A percentile compares a stretch with the other conserved stretches of the same genome.
phyloP scores from a whole-genome alignment of 2,329 filamentous ascomycete genomes.

The Arthrobotrys conoides region DNA sequence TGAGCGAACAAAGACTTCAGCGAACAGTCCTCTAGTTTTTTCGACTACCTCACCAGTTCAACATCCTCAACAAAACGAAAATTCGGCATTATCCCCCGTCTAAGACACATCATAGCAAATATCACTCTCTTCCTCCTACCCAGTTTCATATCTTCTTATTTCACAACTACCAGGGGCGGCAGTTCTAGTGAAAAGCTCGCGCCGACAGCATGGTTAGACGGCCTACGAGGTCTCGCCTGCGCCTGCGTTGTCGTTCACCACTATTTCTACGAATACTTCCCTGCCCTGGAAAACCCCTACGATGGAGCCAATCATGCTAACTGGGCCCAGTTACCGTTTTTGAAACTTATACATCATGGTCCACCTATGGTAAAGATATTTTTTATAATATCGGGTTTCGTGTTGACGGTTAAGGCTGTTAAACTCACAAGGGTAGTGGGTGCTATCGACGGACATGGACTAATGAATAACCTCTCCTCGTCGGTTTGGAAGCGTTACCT shows the following conservation, averaged over 20 bases:
- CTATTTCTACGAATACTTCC: conserved; percentile 17
- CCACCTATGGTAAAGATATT: conserved; percentile 50
- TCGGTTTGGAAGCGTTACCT: conserved; percentile 47
- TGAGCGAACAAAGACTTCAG: background rate
- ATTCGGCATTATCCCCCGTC: conserved; percentile 29
- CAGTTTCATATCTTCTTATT: conserved; percentile 66
- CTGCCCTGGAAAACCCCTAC: conserved; percentile 5
- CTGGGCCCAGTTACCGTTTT: conserved; percentile 24
- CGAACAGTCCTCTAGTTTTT: conserved; percentile 3
- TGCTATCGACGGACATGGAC: conserved; percentile 3
- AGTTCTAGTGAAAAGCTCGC: conserved; percentile 12
- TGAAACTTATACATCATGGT: conserved; percentile 41
- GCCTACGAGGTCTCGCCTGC: conserved; percentile 38
- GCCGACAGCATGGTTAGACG: conserved; percentile 48
- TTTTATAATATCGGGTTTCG: conserved; percentile 48
- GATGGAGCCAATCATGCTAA: conserved; percentile 22
- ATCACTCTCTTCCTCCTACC: conserved; percentile 37
- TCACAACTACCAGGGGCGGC: conserved; percentile 66
- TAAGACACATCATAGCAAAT: conserved; percentile 18
- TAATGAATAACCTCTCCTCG: conserved; percentile 29
- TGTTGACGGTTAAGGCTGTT: conserved; percentile 32
- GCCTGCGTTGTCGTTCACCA: conserved; percentile 37
- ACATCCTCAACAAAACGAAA: conserved; percentile 20
- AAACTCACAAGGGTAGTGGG: conserved; percentile 23
- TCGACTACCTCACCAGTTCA: conserved; percentile 19